Percentiles rank a stretch among this genome's conserved stretches.
These are phyloP conservation scores for Flaveria sonorensis DNA, from an alignment of 129 eudicot species.

Conservation along the genomic window DNA sequence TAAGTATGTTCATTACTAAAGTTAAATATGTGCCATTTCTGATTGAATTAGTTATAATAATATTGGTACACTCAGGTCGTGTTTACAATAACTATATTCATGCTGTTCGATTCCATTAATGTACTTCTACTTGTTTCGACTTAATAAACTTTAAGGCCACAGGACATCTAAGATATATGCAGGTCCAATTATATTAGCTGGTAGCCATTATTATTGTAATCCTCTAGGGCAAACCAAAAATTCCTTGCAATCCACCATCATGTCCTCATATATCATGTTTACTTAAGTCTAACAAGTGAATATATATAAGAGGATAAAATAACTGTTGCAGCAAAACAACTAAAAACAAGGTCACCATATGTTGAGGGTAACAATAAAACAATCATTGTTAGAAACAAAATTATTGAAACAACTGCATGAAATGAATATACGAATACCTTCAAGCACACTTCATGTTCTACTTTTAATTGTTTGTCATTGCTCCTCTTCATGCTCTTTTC, in stretches of 20 bases:
- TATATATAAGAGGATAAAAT: neutral
- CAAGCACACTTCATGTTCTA: conserved; percentile 81
- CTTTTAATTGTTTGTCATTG: conserved; percentile 91
- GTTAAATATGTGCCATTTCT: neutral
- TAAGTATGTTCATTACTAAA: neutral
- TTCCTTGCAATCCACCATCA: neutral
- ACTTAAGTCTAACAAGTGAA: neutral
- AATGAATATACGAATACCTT: conserved; percentile 46
- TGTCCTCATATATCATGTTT: neutral
- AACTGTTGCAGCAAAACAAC: neutral
- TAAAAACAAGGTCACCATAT: neutral
- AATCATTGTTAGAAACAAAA: neutral
- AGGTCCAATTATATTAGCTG: neutral
- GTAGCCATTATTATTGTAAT: neutral
- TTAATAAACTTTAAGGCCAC: neutral
- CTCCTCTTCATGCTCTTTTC: conserved; percentile 99
- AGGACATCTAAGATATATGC: neutral
- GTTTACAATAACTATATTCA: neutral
- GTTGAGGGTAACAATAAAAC: neutral
- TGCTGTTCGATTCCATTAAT: neutral
- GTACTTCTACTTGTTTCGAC: conserved; percentile 6
- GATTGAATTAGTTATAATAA: too few species aligned
- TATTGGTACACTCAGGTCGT: neutral
- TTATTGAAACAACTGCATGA: neutral
- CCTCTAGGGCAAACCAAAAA: neutral